Conservation (phyloP, 1,284 basidiomycete genomes). For the Trametes sp. region DNA sequence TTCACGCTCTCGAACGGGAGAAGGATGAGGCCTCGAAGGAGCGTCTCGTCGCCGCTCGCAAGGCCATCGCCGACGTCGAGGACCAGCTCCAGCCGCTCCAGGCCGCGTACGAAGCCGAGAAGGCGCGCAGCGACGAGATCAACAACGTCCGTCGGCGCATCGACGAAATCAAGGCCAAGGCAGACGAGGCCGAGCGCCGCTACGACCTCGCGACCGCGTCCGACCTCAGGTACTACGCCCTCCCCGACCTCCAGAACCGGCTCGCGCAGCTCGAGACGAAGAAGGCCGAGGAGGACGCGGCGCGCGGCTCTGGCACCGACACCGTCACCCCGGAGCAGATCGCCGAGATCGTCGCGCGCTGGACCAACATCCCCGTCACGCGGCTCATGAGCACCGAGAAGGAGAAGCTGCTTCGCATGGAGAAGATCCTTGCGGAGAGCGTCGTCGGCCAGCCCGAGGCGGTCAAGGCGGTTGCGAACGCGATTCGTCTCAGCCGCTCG, state of each 20-base stretch:
- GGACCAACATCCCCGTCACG: conserved; percentile 93
- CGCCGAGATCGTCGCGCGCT: conserved; percentile 88
- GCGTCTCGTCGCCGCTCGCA: conserved; percentile 80
- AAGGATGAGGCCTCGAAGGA: conserved; percentile 94
- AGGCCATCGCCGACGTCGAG: conserved; percentile 86
- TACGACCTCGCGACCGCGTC: conserved; percentile 88
- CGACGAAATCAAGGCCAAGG: conserved; percentile 92
- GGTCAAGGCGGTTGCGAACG: conserved; percentile 89
- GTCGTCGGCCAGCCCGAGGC: conserved; percentile 94
- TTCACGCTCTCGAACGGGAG: conserved; percentile 93
- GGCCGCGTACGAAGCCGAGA: conserved; percentile 91
- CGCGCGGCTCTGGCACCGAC: conserved; percentile 65
- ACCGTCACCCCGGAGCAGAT: conserved; percentile 91
- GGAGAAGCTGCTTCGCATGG: conserved; percentile 87
- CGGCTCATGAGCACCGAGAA: conserved; percentile 90
- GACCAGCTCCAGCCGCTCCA: conserved; percentile 91
- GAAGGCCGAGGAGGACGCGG: conserved; percentile 76
- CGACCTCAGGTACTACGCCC: conserved; percentile 91
- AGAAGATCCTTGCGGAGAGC: conserved; percentile 67
- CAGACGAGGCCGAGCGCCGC: conserved; percentile 92
- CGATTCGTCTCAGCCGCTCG: conserved; percentile 89
- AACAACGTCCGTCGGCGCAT: conserved; percentile 84
- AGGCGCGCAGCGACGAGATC: conserved; percentile 87
- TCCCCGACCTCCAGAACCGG: conserved; percentile 89
- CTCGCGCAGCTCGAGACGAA: conserved; percentile 77